Evolutionary conservation across 495 filamentous ascomycete species (phyloP).

Genomic region (Cercophora sp.): DNA sequence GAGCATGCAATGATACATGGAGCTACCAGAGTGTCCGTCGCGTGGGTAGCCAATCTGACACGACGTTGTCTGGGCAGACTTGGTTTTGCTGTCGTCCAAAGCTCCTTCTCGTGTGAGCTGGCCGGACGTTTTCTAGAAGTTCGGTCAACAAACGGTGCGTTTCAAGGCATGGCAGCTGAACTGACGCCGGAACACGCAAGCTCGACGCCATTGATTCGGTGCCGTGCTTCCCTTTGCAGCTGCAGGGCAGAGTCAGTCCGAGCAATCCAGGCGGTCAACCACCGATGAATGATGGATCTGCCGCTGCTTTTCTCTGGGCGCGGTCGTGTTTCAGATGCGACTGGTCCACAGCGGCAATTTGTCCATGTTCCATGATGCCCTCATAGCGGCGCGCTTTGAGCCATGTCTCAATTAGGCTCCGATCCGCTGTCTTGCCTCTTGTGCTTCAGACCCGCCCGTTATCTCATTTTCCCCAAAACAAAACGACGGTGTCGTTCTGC

Average conservation of each 20-base stretch:
- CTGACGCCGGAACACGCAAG: conserved; percentile 6
- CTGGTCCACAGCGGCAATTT: conserved; percentile 8
- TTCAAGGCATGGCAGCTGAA: not conserved
- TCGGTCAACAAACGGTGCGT: not conserved
- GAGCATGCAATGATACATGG: conserved; percentile 2
- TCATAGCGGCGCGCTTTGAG: conserved; percentile 1
- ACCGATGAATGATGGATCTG: too few species aligned
- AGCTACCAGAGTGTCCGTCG: not conserved
- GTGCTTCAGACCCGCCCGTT: not conserved
- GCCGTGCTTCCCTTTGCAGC: not conserved
- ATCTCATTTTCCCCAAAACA: too few species aligned
- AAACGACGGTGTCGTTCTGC: too few species aligned
- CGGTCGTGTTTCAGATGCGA: conserved; percentile 14
- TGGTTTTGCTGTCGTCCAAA: not conserved
- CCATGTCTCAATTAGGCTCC: conserved; percentile 4
- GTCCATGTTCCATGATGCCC: conserved; percentile 8
- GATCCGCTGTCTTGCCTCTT: not conserved
- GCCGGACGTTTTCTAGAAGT: not conserved
- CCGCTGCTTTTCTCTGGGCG: not conserved
- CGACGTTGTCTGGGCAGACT: not conserved
- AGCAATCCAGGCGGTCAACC: not conserved
- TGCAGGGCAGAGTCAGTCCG: not conserved
- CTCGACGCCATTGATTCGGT: not conserved
- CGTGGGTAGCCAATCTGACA: conserved; percentile 8
- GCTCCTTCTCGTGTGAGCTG: not conserved